Evolutionary conservation across 345 rosid genomes (phyloP).

Genomic region (Toxicodendron radicans): DNA sequence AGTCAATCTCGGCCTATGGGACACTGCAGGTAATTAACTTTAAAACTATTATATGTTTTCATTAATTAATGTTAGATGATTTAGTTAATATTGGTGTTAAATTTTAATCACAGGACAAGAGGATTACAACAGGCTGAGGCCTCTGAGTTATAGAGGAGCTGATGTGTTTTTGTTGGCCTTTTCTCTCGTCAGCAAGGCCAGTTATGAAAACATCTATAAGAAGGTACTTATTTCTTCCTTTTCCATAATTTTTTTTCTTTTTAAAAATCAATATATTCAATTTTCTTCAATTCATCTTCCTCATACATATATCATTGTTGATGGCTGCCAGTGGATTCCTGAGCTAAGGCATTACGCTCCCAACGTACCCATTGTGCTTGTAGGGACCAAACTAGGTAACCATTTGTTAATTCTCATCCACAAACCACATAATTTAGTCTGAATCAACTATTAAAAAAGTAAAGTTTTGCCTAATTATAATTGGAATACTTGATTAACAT

Average conservation of each 20-base stretch:
- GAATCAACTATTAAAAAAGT: no score
- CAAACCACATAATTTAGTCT: neutral
- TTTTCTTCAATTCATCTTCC: neutral
- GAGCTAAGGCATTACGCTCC: constrained; percentile 81
- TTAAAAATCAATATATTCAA: neutral
- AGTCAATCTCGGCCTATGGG: constrained; percentile 60
- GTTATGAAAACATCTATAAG: constrained; percentile 73
- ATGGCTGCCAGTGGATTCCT: constrained; percentile 63
- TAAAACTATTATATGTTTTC: no score
- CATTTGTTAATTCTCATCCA: neutral
- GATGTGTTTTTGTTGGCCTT: constrained; percentile 82
- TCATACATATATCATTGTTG: neutral
- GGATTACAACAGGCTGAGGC: constrained; percentile 81
- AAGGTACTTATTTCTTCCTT: constrained; percentile 39
- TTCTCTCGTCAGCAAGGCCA: constrained; percentile 77
- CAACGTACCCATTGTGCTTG: constrained; percentile 70
- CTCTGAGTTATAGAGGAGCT: constrained; percentile 85
- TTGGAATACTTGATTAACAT: no score
- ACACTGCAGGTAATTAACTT: constrained; percentile 48
- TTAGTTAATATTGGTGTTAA: neutral
- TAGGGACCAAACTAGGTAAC: constrained; percentile 80
- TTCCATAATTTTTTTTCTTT: neutral
- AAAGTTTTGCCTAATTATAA: no score
- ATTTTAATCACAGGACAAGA: constrained; percentile 59
- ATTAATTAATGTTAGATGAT: no score